phyloP scores from a whole-genome alignment of 1,284 basidiomycete species.

The Leccinum huronense region DNA sequence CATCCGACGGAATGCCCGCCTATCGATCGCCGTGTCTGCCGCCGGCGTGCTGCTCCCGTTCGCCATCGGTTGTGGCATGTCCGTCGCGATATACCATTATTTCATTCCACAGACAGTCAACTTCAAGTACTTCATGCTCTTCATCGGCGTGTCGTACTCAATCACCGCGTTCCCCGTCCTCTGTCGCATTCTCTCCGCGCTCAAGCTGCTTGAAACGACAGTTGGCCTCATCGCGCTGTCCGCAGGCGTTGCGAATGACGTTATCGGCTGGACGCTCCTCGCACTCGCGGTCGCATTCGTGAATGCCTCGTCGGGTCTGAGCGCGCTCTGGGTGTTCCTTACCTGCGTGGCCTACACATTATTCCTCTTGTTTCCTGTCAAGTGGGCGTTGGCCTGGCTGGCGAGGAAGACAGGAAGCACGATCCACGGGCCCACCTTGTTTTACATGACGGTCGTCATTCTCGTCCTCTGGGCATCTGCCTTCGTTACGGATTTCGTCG shows the following conservation, averaged over 20 bases:
- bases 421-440: slow-evolving; percentile 73
- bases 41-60: slow-evolving; percentile 78
- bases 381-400: slow-evolving; percentile 64
- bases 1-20: slow-evolving; percentile 52
- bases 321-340: slow-evolving; percentile 82
- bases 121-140: slow-evolving; percentile 89
- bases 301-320: slow-evolving; percentile 74
- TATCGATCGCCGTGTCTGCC: slow-evolving; percentile 48
- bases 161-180: slow-evolving; percentile 96
- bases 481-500: slow-evolving; percentile 93
- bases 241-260: slow-evolving; percentile 92
- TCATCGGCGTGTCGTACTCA: slow-evolving; percentile 87
- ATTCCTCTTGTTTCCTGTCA: slow-evolving; percentile 74
- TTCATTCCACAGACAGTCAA: slow-evolving; percentile 70
- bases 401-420: slow-evolving; percentile 78
- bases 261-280: slow-evolving; percentile 73
- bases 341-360: slow-evolving; percentile 80
- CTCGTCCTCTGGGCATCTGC: slow-evolving; percentile 81
- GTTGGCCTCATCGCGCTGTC: slow-evolving; percentile 93
- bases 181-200: slow-evolving; percentile 82
- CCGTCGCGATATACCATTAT: slow-evolving; percentile 75
- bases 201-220: slow-evolving; percentile 85
- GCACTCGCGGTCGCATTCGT: slow-evolving; percentile 90
- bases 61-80: slow-evolving; percentile 80
- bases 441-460: slow-evolving; percentile 78